Percentiles rank a stretch among this genome's conserved stretches.
Evolutionary conservation across 768 basidiomycete genomes (phyloP).

Genomic region (Collybiopsis confluens): DNA sequence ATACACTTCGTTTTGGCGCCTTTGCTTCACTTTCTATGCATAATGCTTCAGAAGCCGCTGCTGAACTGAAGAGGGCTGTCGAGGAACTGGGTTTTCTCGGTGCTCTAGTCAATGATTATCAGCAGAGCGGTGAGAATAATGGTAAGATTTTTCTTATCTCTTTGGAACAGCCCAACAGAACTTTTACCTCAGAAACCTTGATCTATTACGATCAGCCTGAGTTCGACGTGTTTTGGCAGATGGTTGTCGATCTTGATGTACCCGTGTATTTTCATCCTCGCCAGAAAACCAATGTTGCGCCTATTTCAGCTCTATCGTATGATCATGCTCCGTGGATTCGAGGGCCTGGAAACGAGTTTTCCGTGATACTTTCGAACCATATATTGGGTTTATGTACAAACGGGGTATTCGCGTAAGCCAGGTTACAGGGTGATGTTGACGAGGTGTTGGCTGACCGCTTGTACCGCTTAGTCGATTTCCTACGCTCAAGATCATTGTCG

Average conservation of each 20-base stretch:
- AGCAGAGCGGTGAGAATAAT: conserved; percentile 29
- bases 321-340: conserved; percentile 28
- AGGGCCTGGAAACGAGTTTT: conserved; percentile 32
- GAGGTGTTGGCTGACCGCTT: no score
- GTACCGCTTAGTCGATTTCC: conserved; percentile 32
- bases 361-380: conserved; percentile 35
- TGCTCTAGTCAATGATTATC: conserved; percentile 40
- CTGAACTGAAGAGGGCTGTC: conserved; percentile 36
- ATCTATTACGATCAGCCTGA: conserved; percentile 8
- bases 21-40: conserved; percentile 43
- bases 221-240: conserved; percentile 8
- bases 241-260: conserved; percentile 5
- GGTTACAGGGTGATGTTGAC: background rate
- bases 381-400: conserved; percentile 35
- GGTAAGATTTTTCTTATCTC: background rate
- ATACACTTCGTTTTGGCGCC: conserved; percentile 26
- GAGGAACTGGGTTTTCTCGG: conserved; percentile 37
- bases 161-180: background rate
- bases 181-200: background rate
- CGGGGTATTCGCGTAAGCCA: conserved; percentile 27
- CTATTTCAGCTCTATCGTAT: background rate
- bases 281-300: background rate
- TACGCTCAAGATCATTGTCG: conserved; percentile 34
- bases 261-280: conserved; percentile 6
- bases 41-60: conserved; percentile 35